Percentiles rank a stretch among this genome's conserved stretches.
Conservation (phyloP, 2,329 filamentous ascomycete genomes). For the Fusarium fracticaudum region DNA sequence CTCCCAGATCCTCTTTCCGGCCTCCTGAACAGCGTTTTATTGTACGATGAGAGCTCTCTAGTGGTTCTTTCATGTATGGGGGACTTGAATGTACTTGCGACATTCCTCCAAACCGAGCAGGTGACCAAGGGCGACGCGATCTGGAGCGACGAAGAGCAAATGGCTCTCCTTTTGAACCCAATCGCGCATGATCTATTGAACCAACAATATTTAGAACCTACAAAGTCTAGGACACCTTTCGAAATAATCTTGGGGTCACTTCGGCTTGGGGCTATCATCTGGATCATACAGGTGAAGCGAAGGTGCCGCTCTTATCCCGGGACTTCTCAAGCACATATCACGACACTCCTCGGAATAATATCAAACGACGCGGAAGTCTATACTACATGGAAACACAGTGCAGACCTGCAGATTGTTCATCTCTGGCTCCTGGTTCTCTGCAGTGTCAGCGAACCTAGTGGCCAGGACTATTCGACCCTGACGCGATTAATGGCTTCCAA, state of each 20-base stretch:
- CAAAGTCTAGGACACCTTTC: not conserved
- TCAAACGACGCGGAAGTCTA: not conserved
- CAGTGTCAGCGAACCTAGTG: not conserved
- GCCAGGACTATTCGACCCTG: not conserved
- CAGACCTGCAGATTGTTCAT: not conserved
- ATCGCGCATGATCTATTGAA: not conserved
- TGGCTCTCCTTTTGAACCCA: not conserved
- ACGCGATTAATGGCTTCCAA: not conserved
- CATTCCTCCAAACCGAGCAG: not conserved
- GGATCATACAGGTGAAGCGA: constrained; percentile 8
- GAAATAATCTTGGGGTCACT: not conserved
- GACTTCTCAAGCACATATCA: constrained; percentile 2
- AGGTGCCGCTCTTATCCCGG: constrained; percentile 9
- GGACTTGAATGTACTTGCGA: not conserved
- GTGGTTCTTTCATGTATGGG: not conserved
- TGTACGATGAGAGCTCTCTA: not conserved
- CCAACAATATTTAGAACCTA: not conserved
- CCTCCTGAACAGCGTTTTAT: not conserved
- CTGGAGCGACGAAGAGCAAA: constrained; percentile 8
- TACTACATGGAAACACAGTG: not conserved
- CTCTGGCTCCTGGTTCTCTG: constrained; percentile 16
- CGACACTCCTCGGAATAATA: not conserved
- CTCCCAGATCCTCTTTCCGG: not conserved
- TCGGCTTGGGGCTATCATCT: constrained; percentile 12
- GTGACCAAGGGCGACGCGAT: not conserved